A percentile compares a stretch with the other conserved stretches of the same genome.
phyloP scores from a whole-genome alignment of 768 basidiomycete genomes.

The Pholiota microspora region DNA sequence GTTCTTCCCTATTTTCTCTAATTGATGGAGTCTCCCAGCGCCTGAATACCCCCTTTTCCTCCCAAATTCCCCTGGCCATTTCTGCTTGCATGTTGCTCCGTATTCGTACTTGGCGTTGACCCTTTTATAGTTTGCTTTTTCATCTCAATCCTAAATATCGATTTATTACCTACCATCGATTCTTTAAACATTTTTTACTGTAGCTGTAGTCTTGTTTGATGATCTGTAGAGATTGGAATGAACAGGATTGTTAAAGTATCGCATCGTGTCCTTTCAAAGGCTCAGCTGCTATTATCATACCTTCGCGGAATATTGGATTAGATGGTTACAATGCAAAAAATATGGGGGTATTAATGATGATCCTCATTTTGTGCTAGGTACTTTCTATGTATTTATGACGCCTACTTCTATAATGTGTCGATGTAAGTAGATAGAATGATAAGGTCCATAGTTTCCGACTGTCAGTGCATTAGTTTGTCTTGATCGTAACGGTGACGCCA shows the following conservation, averaged over 20 bases:
- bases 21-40: slow-evolving; percentile 12
- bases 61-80: slow-evolving; percentile 8
- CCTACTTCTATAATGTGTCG: too few species aligned
- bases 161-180: slow-evolving; percentile 20
- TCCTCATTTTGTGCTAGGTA: too few species aligned
- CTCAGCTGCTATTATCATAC: too few species aligned
- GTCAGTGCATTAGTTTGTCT: slow-evolving; percentile 23
- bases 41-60: slow-evolving; percentile 23
- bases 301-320: too few species aligned
- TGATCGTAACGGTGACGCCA: slow-evolving; percentile 47
- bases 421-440: neutral
- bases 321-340: too few species aligned
- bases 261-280: too few species aligned
- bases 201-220: slow-evolving; percentile 19
- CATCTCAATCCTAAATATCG: slow-evolving; percentile 10
- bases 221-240: slow-evolving; percentile 11
- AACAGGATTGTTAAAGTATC: slow-evolving; percentile 13
- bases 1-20: slow-evolving; percentile 20
- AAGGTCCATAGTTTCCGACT: too few species aligned
- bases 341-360: too few species aligned
- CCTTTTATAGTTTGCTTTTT: neutral
- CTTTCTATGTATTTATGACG: neutral
- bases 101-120: neutral
- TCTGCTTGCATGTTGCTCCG: slow-evolving; percentile 6
- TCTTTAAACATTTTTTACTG: slow-evolving; percentile 24